Conservation (phyloP, 805 yeast species). For the Candida namnaoensis region DNA sequence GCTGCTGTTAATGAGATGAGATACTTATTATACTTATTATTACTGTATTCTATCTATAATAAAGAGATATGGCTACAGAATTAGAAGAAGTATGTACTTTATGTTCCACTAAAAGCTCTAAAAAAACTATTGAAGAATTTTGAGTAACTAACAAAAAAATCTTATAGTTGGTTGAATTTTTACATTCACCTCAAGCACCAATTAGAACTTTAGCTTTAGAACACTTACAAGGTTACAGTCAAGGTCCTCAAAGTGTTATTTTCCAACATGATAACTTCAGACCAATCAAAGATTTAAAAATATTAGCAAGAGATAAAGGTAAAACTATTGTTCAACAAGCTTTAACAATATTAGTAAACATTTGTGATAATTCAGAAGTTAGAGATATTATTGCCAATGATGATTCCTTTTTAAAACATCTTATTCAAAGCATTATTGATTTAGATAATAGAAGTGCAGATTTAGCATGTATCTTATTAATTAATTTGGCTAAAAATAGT, state of each 20-base stretch:
- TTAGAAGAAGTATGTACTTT: slow-evolving; percentile 34
- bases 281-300: slow-evolving; percentile 67
- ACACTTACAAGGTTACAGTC: slow-evolving; percentile 72
- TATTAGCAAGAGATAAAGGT: slow-evolving; percentile 44
- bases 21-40: too few relatives aligned
- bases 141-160: slow-evolving; percentile 1
- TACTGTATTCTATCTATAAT: too few relatives aligned
- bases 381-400: slow-evolving; percentile 64
- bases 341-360: slow-evolving; percentile 71
- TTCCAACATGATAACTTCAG: slow-evolving; percentile 64
- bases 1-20: too few relatives aligned
- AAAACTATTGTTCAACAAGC: slow-evolving; percentile 55
- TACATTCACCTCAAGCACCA: slow-evolving; percentile 74
- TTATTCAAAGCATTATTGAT: slow-evolving; percentile 42
- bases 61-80: slow-evolving; percentile 35
- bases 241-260: slow-evolving; percentile 55
- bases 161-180: slow-evolving; percentile 55
- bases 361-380: slow-evolving; percentile 63
- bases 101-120: not conserved
- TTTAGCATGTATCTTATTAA: slow-evolving; percentile 71
- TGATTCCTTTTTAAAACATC: slow-evolving; percentile 37
- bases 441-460: slow-evolving; percentile 64
- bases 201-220: slow-evolving; percentile 81
- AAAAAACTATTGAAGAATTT: not conserved
- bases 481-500: slow-evolving; percentile 80